Evolutionary conservation across 202 grass and related monocot genomes (phyloP).

Genomic region (Zoysia matrella): DNA sequence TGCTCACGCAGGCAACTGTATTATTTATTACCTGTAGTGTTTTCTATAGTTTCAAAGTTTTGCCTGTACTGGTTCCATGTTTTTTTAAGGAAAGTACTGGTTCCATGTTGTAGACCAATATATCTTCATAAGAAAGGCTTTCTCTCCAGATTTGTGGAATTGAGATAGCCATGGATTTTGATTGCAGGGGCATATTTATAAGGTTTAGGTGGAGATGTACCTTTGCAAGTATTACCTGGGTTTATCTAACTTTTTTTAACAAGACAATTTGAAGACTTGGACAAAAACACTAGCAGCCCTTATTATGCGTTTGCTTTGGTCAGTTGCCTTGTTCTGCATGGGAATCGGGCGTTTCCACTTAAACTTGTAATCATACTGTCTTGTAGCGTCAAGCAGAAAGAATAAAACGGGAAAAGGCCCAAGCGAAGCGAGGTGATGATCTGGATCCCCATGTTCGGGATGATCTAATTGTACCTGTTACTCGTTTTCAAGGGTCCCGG

Average conservation of each 20-base stretch:
- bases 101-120: slow-evolving; percentile 1
- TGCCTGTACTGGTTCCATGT: background rate
- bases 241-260: slow-evolving; percentile 22
- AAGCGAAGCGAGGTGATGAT: slow-evolving; percentile 54
- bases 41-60: slow-evolving; percentile 16
- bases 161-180: too few species aligned
- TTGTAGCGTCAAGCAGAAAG: slow-evolving; percentile 93
- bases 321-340: background rate
- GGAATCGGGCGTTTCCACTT: slow-evolving; percentile 20
- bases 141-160: background rate
- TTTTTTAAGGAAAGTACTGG: too few species aligned
- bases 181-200: background rate
- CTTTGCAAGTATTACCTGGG: background rate
- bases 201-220: background rate
- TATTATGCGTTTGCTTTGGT: slow-evolving; percentile 1
- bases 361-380: slow-evolving; percentile 30
- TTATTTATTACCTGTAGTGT: background rate
- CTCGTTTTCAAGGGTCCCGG: slow-evolving; percentile 84
- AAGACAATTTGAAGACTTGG: background rate
- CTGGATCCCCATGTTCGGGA: slow-evolving; percentile 42
- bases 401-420: slow-evolving; percentile 78
- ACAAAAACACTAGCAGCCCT: background rate
- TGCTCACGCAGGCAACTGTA: background rate
- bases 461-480: slow-evolving; percentile 82
- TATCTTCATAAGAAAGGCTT: background rate